Conservation (phyloP, 1,139 yeast genomes). For the Geotrichum macrosporum region DNA sequence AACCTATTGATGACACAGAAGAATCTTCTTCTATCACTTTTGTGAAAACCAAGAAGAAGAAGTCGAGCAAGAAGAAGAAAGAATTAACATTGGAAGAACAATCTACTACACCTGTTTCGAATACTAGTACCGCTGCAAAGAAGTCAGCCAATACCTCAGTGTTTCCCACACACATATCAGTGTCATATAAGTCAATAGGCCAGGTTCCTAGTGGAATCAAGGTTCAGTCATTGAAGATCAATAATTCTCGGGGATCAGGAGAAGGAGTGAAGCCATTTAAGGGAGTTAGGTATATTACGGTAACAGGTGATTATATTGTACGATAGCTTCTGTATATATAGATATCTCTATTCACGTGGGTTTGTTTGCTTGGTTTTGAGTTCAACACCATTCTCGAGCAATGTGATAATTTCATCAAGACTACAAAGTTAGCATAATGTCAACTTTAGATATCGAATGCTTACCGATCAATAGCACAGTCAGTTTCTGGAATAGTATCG, state of each 20-base stretch:
- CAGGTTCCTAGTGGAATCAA: constrained; percentile 70
- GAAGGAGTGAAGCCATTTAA: constrained; percentile 75
- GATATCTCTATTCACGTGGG: constrained; percentile 7
- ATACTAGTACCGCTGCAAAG: neutral
- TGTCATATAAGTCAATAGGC: constrained; percentile 63
- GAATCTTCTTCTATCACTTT: neutral
- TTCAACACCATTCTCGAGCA: constrained; percentile 40
- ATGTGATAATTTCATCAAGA: constrained; percentile 42
- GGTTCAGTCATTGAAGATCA: constrained; percentile 61
- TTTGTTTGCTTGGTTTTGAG: constrained; percentile 24
- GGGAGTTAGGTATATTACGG: constrained; percentile 81
- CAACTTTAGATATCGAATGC: constrained; percentile 11
- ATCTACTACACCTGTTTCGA: constrained; percentile 1
- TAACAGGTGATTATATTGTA: constrained; percentile 56
- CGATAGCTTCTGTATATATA: constrained; percentile 31
- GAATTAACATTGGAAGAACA: constrained; percentile 1
- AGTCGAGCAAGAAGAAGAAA: constrained; percentile 11
- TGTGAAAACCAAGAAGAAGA: constrained; percentile 17
- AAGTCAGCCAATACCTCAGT: constrained; percentile 25
- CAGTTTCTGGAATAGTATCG: constrained; percentile 41
- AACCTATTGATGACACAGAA: constrained; percentile 5
- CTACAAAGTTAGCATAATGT: constrained; percentile 22
- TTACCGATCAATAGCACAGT: constrained; percentile 39
- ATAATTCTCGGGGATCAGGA: constrained; percentile 54
- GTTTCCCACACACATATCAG: constrained; percentile 51